These are phyloP conservation scores for Boletus fagicola DNA, from an alignment of 768 basidiomycete genomes.

Conservation along the genomic window DNA sequence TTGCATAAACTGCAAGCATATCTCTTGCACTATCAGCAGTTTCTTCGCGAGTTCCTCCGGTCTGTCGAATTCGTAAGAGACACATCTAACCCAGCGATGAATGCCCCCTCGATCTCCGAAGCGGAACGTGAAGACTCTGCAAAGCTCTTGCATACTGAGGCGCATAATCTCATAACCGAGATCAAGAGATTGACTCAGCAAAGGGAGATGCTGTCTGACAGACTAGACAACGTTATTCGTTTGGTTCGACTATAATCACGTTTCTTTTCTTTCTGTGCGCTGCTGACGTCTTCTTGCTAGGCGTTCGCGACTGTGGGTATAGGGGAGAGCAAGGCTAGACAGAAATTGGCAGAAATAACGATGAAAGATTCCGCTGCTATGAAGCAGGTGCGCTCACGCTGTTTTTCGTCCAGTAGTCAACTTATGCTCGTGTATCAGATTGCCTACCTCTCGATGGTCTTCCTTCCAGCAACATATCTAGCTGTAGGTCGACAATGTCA, in stretches of 20 bases:
- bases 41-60: slow-evolving; percentile 54
- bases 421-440: slow-evolving; percentile 36
- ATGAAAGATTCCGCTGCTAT: slow-evolving; percentile 7
- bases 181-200: slow-evolving; percentile 43
- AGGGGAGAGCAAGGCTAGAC: slow-evolving; percentile 37
- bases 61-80: slow-evolving; percentile 47
- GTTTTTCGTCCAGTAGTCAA: not conserved
- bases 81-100: slow-evolving; percentile 51
- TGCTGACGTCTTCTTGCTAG: slow-evolving; percentile 29
- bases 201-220: slow-evolving; percentile 22
- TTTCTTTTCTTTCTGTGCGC: not conserved
- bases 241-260: slow-evolving; percentile 18
- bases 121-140: slow-evolving; percentile 29
- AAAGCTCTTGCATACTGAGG: slow-evolving; percentile 37
- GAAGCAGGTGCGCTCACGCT: slow-evolving; percentile 21
- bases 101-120: slow-evolving; percentile 20
- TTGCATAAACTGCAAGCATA: slow-evolving; percentile 56
- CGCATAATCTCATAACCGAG: slow-evolving; percentile 45
- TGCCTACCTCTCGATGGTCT: slow-evolving; percentile 54
- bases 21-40: slow-evolving; percentile 50
- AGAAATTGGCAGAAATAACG: not conserved
- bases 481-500: slow-evolving; percentile 19
- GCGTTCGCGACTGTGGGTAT: slow-evolving; percentile 56
- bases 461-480: slow-evolving; percentile 50
- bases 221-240: slow-evolving; percentile 25